Evolutionary conservation across 2,329 filamentous ascomycete species (phyloP).

Genomic region (Botryotinia convoluta): DNA sequence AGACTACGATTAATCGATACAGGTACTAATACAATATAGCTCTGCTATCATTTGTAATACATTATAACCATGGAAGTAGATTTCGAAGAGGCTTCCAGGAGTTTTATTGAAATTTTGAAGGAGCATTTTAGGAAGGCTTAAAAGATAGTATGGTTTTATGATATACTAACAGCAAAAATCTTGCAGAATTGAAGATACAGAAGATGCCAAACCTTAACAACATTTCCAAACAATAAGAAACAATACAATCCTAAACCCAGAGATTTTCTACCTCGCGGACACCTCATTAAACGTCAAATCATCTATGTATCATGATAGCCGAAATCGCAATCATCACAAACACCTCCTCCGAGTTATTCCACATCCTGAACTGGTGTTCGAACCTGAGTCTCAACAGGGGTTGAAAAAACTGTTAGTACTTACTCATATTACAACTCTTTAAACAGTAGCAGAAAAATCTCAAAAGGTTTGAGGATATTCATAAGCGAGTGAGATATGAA

Average conservation of each 20-base stretch:
- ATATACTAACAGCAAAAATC: background rate
- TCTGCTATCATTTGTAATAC: background rate
- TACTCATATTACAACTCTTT: too few relatives aligned
- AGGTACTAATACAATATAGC: background rate
- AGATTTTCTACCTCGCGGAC: background rate
- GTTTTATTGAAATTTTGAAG: background rate
- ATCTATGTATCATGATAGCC: too few relatives aligned
- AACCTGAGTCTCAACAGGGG: too few relatives aligned
- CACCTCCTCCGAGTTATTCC: too few relatives aligned
- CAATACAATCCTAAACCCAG: background rate
- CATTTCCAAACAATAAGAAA: background rate
- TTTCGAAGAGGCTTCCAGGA: background rate
- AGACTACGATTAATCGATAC: background rate
- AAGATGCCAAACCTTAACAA: background rate
- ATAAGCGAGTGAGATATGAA: too few relatives aligned
- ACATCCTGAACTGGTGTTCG: too few relatives aligned
- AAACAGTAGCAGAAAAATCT: too few relatives aligned
- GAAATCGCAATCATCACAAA: too few relatives aligned
- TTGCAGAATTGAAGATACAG: background rate
- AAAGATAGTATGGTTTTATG: background rate
- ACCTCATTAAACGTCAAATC: too few relatives aligned
- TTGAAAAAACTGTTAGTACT: too few relatives aligned
- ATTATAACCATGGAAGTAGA: background rate
- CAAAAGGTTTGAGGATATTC: too few relatives aligned
- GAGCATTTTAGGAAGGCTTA: background rate